Evolutionary conservation across 2,329 filamentous ascomycete genomes (phyloP).

Genomic region (Venturia pyrina): DNA sequence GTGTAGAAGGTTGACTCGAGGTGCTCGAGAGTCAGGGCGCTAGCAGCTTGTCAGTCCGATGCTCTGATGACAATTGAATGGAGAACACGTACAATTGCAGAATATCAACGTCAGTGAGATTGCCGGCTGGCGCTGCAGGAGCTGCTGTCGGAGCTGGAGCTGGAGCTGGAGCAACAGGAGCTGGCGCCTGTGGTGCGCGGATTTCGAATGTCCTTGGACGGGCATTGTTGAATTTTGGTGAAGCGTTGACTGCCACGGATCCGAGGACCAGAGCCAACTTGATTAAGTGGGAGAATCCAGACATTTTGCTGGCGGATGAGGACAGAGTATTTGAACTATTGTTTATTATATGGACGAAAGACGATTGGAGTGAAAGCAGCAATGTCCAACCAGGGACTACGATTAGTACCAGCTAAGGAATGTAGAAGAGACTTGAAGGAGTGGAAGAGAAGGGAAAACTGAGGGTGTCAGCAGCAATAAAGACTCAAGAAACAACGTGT

Average conservation of each 20-base stretch:
- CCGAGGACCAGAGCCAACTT: conserved; percentile 25
- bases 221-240: conserved; percentile 8
- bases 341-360: conserved; percentile 2
- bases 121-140: conserved; percentile 16
- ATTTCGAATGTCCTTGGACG: conserved; percentile 13
- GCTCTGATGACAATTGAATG: conserved; percentile 19
- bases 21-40: conserved; percentile 63
- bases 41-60: conserved; percentile 28
- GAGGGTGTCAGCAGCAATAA: conserved; percentile 9
- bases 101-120: conserved; percentile 41
- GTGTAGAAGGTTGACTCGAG: conserved; percentile 66
- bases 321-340: not conserved
- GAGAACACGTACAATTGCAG: conserved; percentile 39
- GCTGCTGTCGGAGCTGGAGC: conserved; percentile 12
- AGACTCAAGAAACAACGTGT: conserved; percentile 10
- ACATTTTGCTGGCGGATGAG: conserved; percentile 20
- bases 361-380: not conserved
- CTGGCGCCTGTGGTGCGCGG: conserved; percentile 6
- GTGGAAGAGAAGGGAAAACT: conserved; percentile 3
- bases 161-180: not conserved
- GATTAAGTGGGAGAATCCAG: conserved; percentile 26
- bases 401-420: conserved; percentile 12
- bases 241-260: conserved; percentile 10
- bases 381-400: conserved; percentile 14
- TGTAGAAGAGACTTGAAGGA: conserved; percentile 7